phyloP scores from a whole-genome alignment of 2,329 filamentous ascomycete genomes.

The Pleurostoma richardsiae region DNA sequence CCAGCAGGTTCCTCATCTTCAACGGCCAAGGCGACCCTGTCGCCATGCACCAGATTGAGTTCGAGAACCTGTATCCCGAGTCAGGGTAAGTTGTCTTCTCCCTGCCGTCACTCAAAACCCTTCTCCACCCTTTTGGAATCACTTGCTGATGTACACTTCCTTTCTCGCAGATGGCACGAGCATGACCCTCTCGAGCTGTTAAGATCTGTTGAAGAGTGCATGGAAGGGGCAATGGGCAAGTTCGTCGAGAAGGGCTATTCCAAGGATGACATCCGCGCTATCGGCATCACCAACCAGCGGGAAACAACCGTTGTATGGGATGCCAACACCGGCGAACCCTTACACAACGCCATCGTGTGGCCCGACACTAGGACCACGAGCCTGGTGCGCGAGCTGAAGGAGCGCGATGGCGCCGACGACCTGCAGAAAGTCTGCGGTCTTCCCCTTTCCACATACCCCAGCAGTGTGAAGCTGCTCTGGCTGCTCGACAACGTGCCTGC shows the following conservation, averaged over 20 bases:
- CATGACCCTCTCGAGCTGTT: slow-evolving; percentile 78
- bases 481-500: slow-evolving; percentile 66
- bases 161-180: slow-evolving; percentile 70
- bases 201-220: slow-evolving; percentile 70
- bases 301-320: slow-evolving; percentile 89
- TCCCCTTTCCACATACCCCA: slow-evolving; percentile 83
- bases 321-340: slow-evolving; percentile 68
- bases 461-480: slow-evolving; percentile 81
- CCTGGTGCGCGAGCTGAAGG: slow-evolving; percentile 73
- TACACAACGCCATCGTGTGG: slow-evolving; percentile 87
- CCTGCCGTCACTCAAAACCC: neutral
- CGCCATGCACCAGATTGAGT: slow-evolving; percentile 81
- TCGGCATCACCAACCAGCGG: slow-evolving; percentile 87
- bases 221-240: slow-evolving; percentile 67
- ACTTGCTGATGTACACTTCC: slow-evolving; percentile 4
- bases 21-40: slow-evolving; percentile 72
- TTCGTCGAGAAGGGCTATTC: slow-evolving; percentile 68
- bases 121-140: neutral
- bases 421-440: slow-evolving; percentile 71
- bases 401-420: slow-evolving; percentile 60
- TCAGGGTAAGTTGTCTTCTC: slow-evolving; percentile 61
- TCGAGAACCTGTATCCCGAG: slow-evolving; percentile 77
- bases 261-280: slow-evolving; percentile 63
- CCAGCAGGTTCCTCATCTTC: slow-evolving; percentile 86
- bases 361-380: slow-evolving; percentile 73